phyloP scores from a whole-genome alignment of 1,284 basidiomycete species.

The Dichomitus squalens region DNA sequence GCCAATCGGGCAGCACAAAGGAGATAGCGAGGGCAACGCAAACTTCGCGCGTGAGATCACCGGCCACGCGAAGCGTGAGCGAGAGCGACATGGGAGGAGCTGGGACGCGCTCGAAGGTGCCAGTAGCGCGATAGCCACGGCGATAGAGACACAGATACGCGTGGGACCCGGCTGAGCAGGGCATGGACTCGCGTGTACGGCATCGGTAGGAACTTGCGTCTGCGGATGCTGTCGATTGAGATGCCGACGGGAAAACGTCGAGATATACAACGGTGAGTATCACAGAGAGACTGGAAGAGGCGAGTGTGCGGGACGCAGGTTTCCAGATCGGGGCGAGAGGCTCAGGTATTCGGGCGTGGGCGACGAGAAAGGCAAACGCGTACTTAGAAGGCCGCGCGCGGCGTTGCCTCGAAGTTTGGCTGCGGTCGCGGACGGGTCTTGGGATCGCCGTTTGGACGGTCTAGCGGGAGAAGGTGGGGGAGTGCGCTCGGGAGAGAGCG shows the following conservation, averaged over 20 bases:
- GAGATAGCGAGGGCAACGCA: no score
- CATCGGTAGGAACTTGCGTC: not conserved
- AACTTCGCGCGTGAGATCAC: no score
- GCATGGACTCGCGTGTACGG: not conserved
- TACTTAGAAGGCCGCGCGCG: not conserved
- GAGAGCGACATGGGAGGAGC: no score
- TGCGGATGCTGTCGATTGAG: not conserved
- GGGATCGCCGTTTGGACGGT: not conserved
- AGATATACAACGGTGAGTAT: not conserved
- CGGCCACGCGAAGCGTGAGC: no score
- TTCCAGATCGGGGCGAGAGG: not conserved
- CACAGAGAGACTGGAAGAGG: not conserved
- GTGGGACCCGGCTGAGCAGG: no score
- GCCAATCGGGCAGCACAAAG: no score
- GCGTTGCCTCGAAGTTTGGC: no score
- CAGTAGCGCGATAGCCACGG: no score
- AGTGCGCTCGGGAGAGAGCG: conserved; percentile 1
- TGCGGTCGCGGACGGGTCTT: not conserved
- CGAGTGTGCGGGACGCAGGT: not conserved
- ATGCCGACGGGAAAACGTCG: not conserved
- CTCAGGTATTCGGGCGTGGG: not conserved
- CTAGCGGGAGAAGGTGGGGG: not conserved
- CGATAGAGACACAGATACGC: no score
- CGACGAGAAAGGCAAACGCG: not conserved
- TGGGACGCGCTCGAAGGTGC: no score